Evolutionary conservation across 768 basidiomycete species (phyloP).

Genomic region (Amanita rimosa): DNA sequence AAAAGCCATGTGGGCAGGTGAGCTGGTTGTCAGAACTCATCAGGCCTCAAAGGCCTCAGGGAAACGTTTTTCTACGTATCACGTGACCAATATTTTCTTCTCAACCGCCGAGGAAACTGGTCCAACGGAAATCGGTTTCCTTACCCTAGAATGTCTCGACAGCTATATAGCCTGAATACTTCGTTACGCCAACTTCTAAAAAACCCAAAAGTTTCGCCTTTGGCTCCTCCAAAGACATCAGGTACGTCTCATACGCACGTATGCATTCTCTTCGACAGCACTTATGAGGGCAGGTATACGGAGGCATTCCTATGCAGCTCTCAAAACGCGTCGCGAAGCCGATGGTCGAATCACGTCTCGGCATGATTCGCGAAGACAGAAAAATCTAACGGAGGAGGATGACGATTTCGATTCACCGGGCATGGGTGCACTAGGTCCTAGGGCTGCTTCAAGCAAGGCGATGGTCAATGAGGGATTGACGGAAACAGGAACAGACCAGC

Average conservation of each 20-base stretch:
- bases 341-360: constrained; percentile 1
- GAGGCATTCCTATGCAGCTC: constrained; percentile 19
- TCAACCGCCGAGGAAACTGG: too few species aligned
- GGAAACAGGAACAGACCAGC: not conserved
- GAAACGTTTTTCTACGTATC: too few species aligned
- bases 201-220: constrained; percentile 4
- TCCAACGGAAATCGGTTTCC: not conserved
- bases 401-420: constrained; percentile 5
- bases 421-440: constrained; percentile 2
- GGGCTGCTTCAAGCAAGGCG: not conserved
- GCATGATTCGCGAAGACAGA: constrained; percentile 6
- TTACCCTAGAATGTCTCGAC: constrained; percentile 17
- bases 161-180: constrained; percentile 15
- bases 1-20: too few species aligned
- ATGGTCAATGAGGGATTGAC: not conserved
- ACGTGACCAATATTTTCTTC: not conserved
- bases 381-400: constrained; percentile 4
- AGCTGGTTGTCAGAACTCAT: too few species aligned
- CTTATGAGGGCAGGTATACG: constrained; percentile 12
- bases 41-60: too few species aligned
- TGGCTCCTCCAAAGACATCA: constrained; percentile 10
- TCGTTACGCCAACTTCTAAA: constrained; percentile 12
- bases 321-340: constrained; percentile 14
- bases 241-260: constrained; percentile 3
- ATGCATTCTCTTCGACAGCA: not conserved